phyloP scores from a whole-genome alignment of 345 rosid genomes.

The Diplotaxis tenuifolia region DNA sequence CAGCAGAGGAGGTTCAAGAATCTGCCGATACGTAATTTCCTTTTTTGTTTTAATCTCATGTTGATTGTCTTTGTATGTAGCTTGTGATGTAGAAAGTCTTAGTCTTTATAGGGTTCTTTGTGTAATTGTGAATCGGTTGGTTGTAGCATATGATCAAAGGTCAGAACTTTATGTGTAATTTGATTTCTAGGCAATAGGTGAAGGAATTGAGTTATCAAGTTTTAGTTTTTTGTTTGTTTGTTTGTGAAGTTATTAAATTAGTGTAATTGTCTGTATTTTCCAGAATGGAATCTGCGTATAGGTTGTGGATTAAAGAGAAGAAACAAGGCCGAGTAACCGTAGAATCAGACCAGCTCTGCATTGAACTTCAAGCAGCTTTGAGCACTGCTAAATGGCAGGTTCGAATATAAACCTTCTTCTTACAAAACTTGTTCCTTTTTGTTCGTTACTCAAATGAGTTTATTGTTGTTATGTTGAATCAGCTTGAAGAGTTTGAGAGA shows the following conservation, averaged over 20 bases:
- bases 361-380: constrained; percentile 74
- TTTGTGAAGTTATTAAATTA: not conserved
- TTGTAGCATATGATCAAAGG: constrained; percentile 3
- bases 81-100: not conserved
- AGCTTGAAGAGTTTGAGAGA: constrained; percentile 87
- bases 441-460: not conserved
- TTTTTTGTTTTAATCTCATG: constrained; percentile 17
- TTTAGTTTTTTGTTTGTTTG: not conserved
- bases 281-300: constrained; percentile 84
- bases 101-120: not conserved
- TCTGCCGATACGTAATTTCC: constrained; percentile 66
- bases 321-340: constrained; percentile 39
- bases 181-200: not conserved
- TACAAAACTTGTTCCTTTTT: not conserved
- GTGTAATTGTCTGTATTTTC: not conserved
- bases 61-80: not conserved
- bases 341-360: constrained; percentile 52
- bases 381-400: constrained; percentile 99
- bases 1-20: constrained; percentile 92
- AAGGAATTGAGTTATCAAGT: constrained; percentile 6
- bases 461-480: constrained; percentile 26
- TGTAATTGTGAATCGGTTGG: not conserved
- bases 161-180: not conserved
- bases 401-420: not conserved
- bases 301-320: constrained; percentile 67